Conservation (phyloP, 2,329 filamentous ascomycete genomes). For the Juglanconis sp. region DNA sequence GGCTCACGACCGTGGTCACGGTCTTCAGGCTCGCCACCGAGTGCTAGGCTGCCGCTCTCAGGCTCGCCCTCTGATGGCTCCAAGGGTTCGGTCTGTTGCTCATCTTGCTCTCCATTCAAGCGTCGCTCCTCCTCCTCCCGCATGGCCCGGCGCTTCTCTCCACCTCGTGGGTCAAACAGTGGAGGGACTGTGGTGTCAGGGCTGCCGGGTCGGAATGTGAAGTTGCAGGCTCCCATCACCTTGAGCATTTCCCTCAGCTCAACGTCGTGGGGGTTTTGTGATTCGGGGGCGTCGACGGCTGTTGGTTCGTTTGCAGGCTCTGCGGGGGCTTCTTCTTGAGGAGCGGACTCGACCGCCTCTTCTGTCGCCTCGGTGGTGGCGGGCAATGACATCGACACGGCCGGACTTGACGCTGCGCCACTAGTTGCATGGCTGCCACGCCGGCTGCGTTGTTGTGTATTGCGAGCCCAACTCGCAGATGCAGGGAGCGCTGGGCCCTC, state of each 20-base stretch:
- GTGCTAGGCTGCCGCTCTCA: conserved; percentile 78
- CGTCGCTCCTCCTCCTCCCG: conserved; percentile 66
- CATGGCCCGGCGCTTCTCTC: conserved; percentile 75
- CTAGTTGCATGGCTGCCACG: conserved; percentile 79
- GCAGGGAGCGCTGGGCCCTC: conserved; percentile 90
- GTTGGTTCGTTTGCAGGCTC: not conserved
- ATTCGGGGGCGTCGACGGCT: not conserved
- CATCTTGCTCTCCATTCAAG: conserved; percentile 45
- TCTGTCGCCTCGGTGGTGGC: conserved; percentile 49
- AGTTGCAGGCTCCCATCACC: conserved; percentile 18
- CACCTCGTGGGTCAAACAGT: conserved; percentile 78
- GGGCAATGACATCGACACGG: conserved; percentile 59
- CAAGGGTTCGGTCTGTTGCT: conserved; percentile 27
- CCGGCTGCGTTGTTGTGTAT: conserved; percentile 63
- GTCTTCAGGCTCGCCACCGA: conserved; percentile 92
- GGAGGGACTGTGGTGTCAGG: conserved; percentile 49
- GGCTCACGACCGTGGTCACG: conserved; percentile 54
- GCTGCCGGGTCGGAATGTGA: conserved; percentile 7
- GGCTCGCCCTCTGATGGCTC: conserved; percentile 66
- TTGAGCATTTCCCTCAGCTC: conserved; percentile 16
- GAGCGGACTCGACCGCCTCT: conserved; percentile 37
- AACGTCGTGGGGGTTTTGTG: conserved; percentile 10
- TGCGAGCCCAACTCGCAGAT: conserved; percentile 87
- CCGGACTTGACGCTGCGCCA: conserved; percentile 77
- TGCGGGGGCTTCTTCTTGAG: conserved; percentile 28